A percentile compares a stretch with the other conserved stretches of the same genome.
Evolutionary conservation across 1,139 yeast species (phyloP).

Genomic region (Suhomyces guaymorum): DNA sequence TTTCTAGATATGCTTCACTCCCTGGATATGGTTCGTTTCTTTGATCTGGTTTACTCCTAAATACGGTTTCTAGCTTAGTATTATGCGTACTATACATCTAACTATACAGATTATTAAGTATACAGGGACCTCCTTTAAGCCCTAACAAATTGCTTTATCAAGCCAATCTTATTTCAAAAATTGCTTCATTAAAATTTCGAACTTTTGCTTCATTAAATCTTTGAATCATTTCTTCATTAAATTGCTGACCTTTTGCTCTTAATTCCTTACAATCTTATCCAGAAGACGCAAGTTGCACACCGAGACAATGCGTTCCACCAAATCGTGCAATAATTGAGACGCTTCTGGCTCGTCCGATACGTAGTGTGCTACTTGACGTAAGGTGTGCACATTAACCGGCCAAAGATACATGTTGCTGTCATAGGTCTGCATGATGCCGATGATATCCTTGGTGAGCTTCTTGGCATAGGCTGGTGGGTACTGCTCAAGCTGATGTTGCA

Average conservation of each 20-base stretch:
- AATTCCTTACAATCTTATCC: slow-evolving; percentile 4
- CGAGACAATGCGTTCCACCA: slow-evolving; percentile 29
- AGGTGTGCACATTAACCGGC: slow-evolving; percentile 38
- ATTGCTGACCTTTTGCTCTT: not conserved
- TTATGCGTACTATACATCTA: too few species aligned
- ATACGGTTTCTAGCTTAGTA: too few species aligned
- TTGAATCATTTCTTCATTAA: too few species aligned
- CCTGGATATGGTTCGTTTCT: too few species aligned
- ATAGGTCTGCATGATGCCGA: slow-evolving; percentile 42
- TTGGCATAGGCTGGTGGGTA: slow-evolving; percentile 29
- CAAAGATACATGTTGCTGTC: slow-evolving; percentile 35
- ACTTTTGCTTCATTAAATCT: too few species aligned
- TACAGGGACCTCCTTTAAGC: too few species aligned
- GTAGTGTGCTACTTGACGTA: slow-evolving; percentile 33
- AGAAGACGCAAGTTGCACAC: slow-evolving; percentile 9
- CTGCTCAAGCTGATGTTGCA: slow-evolving; percentile 23
- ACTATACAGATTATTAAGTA: too few species aligned
- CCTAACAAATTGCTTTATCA: too few species aligned
- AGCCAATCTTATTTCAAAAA: too few species aligned
- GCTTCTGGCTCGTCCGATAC: slow-evolving; percentile 31
- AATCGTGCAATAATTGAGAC: slow-evolving; percentile 26
- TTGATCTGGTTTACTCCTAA: too few species aligned
- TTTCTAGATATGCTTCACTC: too few species aligned
- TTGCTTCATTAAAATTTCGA: too few species aligned
- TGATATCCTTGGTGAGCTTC: slow-evolving; percentile 36